These are phyloP conservation scores for Entoloma clypeatum DNA, from an alignment of 1,284 basidiomycete genomes.

Conservation along the genomic window DNA sequence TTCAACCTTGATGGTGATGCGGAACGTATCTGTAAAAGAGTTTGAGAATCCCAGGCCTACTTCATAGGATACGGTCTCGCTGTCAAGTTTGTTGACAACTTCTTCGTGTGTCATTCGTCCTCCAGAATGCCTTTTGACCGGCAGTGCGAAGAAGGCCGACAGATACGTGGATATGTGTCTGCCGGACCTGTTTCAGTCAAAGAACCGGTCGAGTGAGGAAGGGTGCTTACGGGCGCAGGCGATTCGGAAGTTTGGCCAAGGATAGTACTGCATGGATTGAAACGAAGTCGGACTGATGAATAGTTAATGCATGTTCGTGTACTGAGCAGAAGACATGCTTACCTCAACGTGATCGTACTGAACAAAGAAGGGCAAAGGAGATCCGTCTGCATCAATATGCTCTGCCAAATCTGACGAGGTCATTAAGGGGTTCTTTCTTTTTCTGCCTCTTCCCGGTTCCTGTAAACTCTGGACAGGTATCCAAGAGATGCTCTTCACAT, in stretches of 20 bases:
- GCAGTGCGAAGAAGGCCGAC: conserved; percentile 86
- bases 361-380: conserved; percentile 80
- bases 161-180: conserved; percentile 86
- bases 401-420: conserved; percentile 45
- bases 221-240: conserved; percentile 68
- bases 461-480: conserved; percentile 86
- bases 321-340: conserved; percentile 17
- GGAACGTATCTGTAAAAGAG: conserved; percentile 73
- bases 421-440: conserved; percentile 11
- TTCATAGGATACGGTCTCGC: conserved; percentile 89
- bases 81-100: conserved; percentile 87
- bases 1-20: conserved; percentile 84
- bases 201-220: neutral
- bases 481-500: conserved; percentile 90
- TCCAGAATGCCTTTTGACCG: conserved; percentile 71
- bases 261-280: conserved; percentile 80
- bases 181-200: conserved; percentile 7
- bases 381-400: conserved; percentile 71
- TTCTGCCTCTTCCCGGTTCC: conserved; percentile 51
- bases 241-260: conserved; percentile 63
- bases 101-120: conserved; percentile 80
- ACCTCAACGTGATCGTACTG: conserved; percentile 89
- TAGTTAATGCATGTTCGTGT: neutral
- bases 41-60: conserved; percentile 67
- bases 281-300: conserved; percentile 83